Base-by-base conservation (phyloP, 1,139 yeast species). In the Citeromyces siamensis region DNA sequence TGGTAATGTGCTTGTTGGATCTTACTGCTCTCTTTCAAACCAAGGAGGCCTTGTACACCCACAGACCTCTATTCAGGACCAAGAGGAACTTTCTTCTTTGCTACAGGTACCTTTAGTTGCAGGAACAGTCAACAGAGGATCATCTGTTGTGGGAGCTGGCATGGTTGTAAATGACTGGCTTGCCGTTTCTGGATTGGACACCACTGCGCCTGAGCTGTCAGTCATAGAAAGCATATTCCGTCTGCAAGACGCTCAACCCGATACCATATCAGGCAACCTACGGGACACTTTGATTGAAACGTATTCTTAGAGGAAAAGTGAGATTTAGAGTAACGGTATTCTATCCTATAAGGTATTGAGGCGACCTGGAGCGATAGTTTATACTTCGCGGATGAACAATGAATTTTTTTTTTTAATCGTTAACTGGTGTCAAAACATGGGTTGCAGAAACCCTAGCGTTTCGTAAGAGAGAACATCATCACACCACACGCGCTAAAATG, bases 11-110 rank as follows among this genome's bases (percentile, higher is more conserved):
- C 71, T 93, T 44, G 98, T 93, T 41, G 99, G 99, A 40, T 82
- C 95, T 12, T 93, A 90, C 63, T 90, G 97, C 63, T 64, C 95
- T 18, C 71, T 93, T 49, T 82, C 95, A 37, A 93, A 93, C 64
- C 96, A 88, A 61, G 99, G 99, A 58, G 98, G 97, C 44, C 69
- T 93, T 48, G 98, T 93, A 37, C 98, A 93, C 60, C 97, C 99
- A 34, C 95, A 85, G 59, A 93, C 98, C 32, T 78, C 94, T 32
- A 79, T 90, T 43, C 95, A 90, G 60, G 98, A 93, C 59, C 98
- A 90, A 66, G 98, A 93, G 64, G 98, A 93, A 64, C 71, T 93
- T 51, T 84, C 95, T 9, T 85, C 96, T 28, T 69, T 93, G 56
- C 71, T 93, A 52, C 98, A 93, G 64, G 95, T 93, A 36, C 99